Conservation (phyloP, 495 filamentous ascomycete species). For the Thozetella sp. region DNA sequence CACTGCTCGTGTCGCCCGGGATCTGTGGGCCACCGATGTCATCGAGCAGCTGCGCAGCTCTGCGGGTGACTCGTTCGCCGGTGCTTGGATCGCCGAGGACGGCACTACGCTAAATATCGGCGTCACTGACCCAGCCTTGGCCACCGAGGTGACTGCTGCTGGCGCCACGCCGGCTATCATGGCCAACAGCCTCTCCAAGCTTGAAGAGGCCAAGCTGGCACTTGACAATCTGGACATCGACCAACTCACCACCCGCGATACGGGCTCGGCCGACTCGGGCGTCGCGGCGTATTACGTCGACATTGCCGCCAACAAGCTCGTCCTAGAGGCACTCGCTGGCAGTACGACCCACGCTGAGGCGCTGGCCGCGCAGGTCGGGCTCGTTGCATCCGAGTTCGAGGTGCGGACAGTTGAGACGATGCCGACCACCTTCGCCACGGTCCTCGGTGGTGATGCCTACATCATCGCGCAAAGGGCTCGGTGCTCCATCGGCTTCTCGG, state of each 20-base stretch:
- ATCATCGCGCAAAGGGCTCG: slow-evolving; percentile 14
- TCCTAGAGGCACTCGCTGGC: slow-evolving; percentile 19
- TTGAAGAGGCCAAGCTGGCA: slow-evolving; percentile 21
- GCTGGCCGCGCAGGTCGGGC: slow-evolving; percentile 20
- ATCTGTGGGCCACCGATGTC: slow-evolving; percentile 16
- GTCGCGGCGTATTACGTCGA: slow-evolving; percentile 26
- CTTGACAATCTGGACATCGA: slow-evolving; percentile 24
- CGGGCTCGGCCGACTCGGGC: slow-evolving; percentile 11
- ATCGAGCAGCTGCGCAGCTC: slow-evolving; percentile 22
- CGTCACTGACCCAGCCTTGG: slow-evolving; percentile 20
- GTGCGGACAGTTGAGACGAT: slow-evolving; percentile 17
- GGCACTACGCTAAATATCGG: slow-evolving; percentile 19
- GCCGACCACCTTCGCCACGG: slow-evolving; percentile 21
- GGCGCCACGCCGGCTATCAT: slow-evolving; percentile 20
- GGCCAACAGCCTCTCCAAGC: slow-evolving; percentile 23
- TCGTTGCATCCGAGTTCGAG: slow-evolving; percentile 22
- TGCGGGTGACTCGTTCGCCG: slow-evolving; percentile 20
- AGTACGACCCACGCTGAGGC: slow-evolving; percentile 23
- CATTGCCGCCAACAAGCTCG: slow-evolving; percentile 22
- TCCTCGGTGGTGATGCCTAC: slow-evolving; percentile 21
- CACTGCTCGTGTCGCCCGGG: too few species aligned
- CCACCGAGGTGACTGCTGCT: slow-evolving; percentile 19
- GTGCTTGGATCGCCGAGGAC: slow-evolving; percentile 23
- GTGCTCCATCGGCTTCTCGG: slow-evolving; percentile 24
- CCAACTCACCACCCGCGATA: slow-evolving; percentile 19